These are phyloP conservation scores for Pyrenophora graminea DNA, from an alignment of 2,329 filamentous ascomycete genomes.

Conservation along the genomic window DNA sequence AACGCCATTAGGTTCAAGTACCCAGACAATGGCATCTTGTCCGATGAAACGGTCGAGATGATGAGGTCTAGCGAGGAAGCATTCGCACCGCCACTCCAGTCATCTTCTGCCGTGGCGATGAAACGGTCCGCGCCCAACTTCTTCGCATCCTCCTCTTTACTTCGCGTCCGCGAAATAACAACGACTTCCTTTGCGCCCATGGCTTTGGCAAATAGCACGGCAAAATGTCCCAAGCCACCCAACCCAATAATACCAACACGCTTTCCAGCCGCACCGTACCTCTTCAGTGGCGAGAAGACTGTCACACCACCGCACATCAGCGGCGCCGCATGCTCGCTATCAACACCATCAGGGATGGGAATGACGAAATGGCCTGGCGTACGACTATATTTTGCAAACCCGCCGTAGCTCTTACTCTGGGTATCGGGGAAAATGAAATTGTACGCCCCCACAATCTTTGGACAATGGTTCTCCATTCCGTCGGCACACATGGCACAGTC, in stretches of 20 bases:
- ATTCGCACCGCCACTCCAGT: constrained; percentile 64
- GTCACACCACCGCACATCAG: constrained; percentile 81
- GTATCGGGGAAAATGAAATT: constrained; percentile 56
- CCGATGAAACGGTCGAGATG: constrained; percentile 61
- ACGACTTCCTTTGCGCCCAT: constrained; percentile 70
- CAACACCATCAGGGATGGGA: constrained; percentile 58
- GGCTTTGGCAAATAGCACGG: constrained; percentile 71
- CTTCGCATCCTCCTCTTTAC: constrained; percentile 64
- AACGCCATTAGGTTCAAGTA: constrained; percentile 66
- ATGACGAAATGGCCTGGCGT: constrained; percentile 63
- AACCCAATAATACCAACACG: constrained; percentile 72
- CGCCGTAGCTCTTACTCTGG: constrained; percentile 66
- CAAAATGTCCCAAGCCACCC: constrained; percentile 76
- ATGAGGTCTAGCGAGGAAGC: constrained; percentile 63
- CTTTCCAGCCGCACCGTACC: constrained; percentile 70
- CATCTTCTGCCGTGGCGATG: constrained; percentile 51
- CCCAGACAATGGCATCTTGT: constrained; percentile 65
- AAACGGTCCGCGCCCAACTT: constrained; percentile 69
- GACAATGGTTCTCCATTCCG: constrained; percentile 52
- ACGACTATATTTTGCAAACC: constrained; percentile 60
- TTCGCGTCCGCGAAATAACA: constrained; percentile 63
- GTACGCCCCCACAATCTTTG: constrained; percentile 62
- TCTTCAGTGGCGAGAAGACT: constrained; percentile 69
- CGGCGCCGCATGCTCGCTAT: constrained; percentile 62
- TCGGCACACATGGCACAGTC: constrained; percentile 59